A percentile compares a stretch with the other conserved stretches of the same genome.
These are phyloP conservation scores for Kalanchoe fedtschenkoi DNA, from an alignment of 164 flowering plant species.

Conservation along the genomic window DNA sequence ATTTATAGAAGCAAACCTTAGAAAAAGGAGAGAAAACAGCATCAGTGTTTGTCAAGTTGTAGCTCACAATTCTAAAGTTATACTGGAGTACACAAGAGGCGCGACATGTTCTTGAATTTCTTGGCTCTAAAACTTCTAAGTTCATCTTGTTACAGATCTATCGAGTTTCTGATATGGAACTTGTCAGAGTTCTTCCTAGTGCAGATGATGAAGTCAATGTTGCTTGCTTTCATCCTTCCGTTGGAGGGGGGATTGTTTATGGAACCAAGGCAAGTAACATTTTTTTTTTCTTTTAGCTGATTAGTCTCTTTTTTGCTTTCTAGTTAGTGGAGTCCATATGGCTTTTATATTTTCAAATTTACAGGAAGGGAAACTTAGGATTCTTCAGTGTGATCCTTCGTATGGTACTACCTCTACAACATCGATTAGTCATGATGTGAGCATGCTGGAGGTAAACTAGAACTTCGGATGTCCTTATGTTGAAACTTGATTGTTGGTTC, in stretches of 20 bases:
- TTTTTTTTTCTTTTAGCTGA: background rate
- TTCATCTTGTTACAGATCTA: slow-evolving; percentile 47
- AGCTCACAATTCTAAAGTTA: too few relatives aligned
- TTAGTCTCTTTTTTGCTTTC: background rate
- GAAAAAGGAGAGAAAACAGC: too few relatives aligned
- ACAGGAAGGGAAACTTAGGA: slow-evolving; percentile 95
- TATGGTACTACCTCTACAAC: slow-evolving; percentile 23
- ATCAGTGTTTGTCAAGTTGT: too few relatives aligned
- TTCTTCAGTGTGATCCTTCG: slow-evolving; percentile 62
- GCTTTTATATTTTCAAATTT: slow-evolving; percentile 3
- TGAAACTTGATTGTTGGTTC: background rate
- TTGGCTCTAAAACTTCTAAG: background rate
- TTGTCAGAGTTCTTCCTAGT: slow-evolving; percentile 91
- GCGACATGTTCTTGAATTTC: background rate
- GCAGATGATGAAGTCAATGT: slow-evolving; percentile 99
- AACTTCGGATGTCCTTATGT: background rate
- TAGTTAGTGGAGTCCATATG: background rate
- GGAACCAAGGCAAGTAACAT: slow-evolving; percentile 80
- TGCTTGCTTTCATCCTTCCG: slow-evolving; percentile 95
- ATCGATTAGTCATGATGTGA: slow-evolving; percentile 35
- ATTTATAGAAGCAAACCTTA: too few relatives aligned
- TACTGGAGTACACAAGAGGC: too few relatives aligned
- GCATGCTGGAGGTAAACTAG: slow-evolving; percentile 54
- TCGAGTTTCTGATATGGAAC: slow-evolving; percentile 97
- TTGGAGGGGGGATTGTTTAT: slow-evolving; percentile 92